Conservation (phyloP, 805 yeast genomes). For the Kregervanrija pseudodelftensis region DNA sequence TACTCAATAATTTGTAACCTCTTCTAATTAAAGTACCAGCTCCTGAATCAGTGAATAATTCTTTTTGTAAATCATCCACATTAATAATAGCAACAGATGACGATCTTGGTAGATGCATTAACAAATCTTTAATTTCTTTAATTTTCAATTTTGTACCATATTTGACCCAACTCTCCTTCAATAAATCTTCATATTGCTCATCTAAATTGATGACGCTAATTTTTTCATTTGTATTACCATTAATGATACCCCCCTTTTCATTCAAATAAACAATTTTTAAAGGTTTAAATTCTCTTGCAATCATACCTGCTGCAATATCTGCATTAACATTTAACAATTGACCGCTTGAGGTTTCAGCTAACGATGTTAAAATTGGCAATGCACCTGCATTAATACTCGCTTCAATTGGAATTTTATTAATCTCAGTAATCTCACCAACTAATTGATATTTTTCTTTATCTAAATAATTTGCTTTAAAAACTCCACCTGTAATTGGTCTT, state of each 20-base stretch:
- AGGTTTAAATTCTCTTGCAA: conserved; percentile 95
- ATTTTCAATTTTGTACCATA: conserved; percentile 97
- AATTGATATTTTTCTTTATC: conserved; percentile 86
- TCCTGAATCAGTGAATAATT: conserved; percentile 96
- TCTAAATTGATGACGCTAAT: conserved; percentile 87
- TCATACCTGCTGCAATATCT: conserved; percentile 97
- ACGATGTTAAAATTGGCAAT: conserved; percentile 88
- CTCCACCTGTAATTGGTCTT: conserved; percentile 97
- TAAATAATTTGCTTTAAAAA: conserved; percentile 85
- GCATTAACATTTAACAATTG: conserved; percentile 97
- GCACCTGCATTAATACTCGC: conserved; percentile 96
- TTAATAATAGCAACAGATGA: conserved; percentile 97
- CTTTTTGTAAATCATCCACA: conserved; percentile 92
- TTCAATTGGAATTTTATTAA: conserved; percentile 84
- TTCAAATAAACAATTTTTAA: conserved; percentile 91
- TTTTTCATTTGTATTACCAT: conserved; percentile 87
- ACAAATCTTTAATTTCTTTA: conserved; percentile 89
- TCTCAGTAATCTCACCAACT: conserved; percentile 84
- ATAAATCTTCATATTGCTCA: conserved; percentile 86
- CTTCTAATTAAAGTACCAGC: conserved; percentile 98
- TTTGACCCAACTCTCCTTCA: conserved; percentile 96
- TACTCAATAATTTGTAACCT: conserved; percentile 80
- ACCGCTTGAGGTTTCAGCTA: conserved; percentile 95
- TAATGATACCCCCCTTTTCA: conserved; percentile 95
- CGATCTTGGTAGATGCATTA: conserved; percentile 91